A percentile compares a stretch with the other conserved stretches of the same genome.
phyloP scores from a whole-genome alignment of 768 basidiomycete species.

The Hypsizygus marmoreus region DNA sequence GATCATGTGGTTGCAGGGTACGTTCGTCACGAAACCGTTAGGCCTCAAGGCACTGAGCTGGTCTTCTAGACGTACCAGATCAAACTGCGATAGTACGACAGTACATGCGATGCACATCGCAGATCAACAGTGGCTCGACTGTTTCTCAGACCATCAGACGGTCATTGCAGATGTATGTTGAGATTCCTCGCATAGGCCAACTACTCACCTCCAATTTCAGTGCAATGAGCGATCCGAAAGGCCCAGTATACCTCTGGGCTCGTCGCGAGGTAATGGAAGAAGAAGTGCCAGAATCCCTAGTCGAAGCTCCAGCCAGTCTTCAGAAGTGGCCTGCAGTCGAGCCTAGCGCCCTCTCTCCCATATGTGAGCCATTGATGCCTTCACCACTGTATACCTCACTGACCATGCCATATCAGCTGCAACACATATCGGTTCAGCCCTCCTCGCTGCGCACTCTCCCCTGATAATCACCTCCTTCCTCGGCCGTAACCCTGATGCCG shows the following conservation, averaged over 20 bases:
- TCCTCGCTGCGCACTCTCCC: constrained; percentile 52
- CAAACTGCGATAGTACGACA: constrained; percentile 71
- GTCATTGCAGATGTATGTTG: constrained; percentile 63
- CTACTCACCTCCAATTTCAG: constrained; percentile 30
- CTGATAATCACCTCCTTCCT: constrained; percentile 67
- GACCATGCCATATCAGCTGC: constrained; percentile 26
- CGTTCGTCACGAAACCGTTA: background rate
- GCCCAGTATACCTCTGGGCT: constrained; percentile 76
- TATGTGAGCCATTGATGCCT: constrained; percentile 22
- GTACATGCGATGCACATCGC: constrained; percentile 70
- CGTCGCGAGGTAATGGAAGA: constrained; percentile 73
- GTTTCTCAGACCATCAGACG: constrained; percentile 53
- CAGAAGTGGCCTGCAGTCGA: constrained; percentile 57
- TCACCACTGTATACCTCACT: background rate
- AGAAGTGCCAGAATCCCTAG: constrained; percentile 43
- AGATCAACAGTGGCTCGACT: constrained; percentile 57
- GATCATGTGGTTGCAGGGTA: constrained; percentile 75
- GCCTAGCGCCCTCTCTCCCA: constrained; percentile 45
- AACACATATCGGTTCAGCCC: constrained; percentile 45
- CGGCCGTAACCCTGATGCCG: constrained; percentile 54
- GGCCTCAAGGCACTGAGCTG: too few relatives aligned
- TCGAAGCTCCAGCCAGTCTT: constrained; percentile 30
- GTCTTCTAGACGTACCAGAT: constrained; percentile 77
- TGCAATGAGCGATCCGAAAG: constrained; percentile 69
- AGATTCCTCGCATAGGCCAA: background rate